phyloP scores from a whole-genome alignment of 2,329 filamentous ascomycete genomes.

The Periconia sp. region DNA sequence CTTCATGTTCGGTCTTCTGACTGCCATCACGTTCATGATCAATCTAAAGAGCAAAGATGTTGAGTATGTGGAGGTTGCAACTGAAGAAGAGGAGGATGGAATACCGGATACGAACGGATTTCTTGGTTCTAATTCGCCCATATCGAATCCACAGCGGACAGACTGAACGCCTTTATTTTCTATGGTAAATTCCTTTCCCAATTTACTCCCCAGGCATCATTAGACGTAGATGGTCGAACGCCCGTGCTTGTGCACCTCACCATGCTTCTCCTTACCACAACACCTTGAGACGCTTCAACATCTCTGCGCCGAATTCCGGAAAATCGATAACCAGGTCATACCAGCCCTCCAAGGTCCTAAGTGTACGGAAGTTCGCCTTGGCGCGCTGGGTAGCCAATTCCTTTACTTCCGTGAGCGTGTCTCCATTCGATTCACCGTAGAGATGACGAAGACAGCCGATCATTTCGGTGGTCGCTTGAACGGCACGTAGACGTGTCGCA shows the following conservation, averaged over 20 bases:
- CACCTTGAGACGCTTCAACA: slow-evolving; percentile 2
- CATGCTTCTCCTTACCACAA: not conserved
- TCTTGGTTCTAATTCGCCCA: not conserved
- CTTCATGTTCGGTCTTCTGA: slow-evolving; percentile 26
- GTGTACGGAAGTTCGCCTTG: slow-evolving; percentile 4
- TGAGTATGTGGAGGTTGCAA: slow-evolving; percentile 20
- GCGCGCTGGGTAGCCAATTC: slow-evolving; percentile 7
- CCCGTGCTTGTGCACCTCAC: too few species aligned
- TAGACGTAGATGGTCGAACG: not conserved
- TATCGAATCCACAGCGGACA: slow-evolving; percentile 4
- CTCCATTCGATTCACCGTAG: not conserved
- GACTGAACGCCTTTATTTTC: not conserved
- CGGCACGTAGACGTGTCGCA: slow-evolving; percentile 3
- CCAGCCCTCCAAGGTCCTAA: slow-evolving; percentile 11
- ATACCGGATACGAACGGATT: slow-evolving; percentile 2
- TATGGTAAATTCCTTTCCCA: too few species aligned
- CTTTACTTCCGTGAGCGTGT: not conserved
- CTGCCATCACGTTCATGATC: slow-evolving; percentile 31
- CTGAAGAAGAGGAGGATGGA: slow-evolving; percentile 17
- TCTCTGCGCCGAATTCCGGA: not conserved
- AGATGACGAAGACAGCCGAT: slow-evolving; percentile 11
- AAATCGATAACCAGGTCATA: slow-evolving; percentile 11
- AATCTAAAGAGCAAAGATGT: slow-evolving; percentile 23
- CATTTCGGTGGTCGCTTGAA: slow-evolving; percentile 8
- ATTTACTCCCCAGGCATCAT: too few species aligned